Base-by-base conservation (phyloP, 2,329 filamentous ascomycete species). In the Trichoderma endophyticum region DNA sequence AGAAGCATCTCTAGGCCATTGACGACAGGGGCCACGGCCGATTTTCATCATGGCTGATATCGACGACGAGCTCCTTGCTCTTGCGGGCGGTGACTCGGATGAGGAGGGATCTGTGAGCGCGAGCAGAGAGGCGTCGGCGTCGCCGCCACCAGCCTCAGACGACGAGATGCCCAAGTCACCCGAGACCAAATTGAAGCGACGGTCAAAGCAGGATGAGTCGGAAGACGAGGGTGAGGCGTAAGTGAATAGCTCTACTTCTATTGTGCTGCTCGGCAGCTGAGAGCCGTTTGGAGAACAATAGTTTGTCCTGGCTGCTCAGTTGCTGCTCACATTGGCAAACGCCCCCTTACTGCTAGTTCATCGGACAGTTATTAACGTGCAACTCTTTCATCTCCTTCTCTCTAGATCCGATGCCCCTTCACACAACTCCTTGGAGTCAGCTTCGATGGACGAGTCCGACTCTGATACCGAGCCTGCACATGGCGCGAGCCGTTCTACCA, bases 11-110 rank as follows among this genome's bases (percentile, higher is more conserved):
- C 26, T 39, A 26, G 51, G 24, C 68, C 43, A 59, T 54, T 36
- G 30, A 57, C 26, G 3, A 28, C 14, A 57, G 51, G 39, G 34
- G 18, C 48, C 28, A n/a, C 34, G 15, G 6, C 11, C 21, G 62
- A 34, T 32, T 34, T n/a, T 71, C 73, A 87, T 75, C 78, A 97
- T 97, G 94, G 92, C 93, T 71, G 93, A 95, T 79, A 88, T 98
- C 76, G 95, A 98, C 80, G 94, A 95, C 77, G 95, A 98, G 84
- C 91, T 98, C 75, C 91, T 98, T 75, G 95, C 93, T 79, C 90
- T 98, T 75, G 96, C 95, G 70, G 96, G 94, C 78, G 94, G 93
- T 76, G 92, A 89, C 68, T 88, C 89, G 72, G 88, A 87, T 78
- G 88, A 88, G 77, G 88, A 89, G 81, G 87, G 79, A 65, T 81